phyloP scores from a whole-genome alignment of 495 filamentous ascomycete species.

The Platismatia glauca region DNA sequence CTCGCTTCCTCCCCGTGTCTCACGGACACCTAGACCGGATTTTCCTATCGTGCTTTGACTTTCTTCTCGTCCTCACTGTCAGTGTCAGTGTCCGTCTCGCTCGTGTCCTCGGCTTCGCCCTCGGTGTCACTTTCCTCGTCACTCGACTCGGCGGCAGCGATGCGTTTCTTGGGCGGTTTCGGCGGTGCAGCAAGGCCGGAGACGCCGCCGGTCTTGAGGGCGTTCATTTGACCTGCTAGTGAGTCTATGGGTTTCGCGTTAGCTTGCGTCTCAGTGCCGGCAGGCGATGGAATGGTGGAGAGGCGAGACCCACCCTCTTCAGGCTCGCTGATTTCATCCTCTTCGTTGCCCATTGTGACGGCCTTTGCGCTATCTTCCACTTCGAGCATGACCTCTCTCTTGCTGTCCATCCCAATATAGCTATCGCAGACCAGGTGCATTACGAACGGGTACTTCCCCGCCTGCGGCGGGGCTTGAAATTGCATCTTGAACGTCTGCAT shows the following conservation, averaged over 20 bases:
- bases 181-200: conserved; percentile 35
- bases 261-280: not conserved
- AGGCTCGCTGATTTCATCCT: conserved; percentile 94
- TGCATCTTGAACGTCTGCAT: conserved; percentile 95
- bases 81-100: conserved; percentile 73
- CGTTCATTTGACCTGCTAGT: conserved; percentile 88
- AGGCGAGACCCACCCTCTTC: conserved; percentile 70
- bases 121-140: conserved; percentile 80
- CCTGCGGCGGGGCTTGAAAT: conserved; percentile 90
- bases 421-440: conserved; percentile 89
- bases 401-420: conserved; percentile 86
- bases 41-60: not conserved
- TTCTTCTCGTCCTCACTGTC: conserved; percentile 54
- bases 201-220: conserved; percentile 61
- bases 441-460: conserved; percentile 82
- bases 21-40: not conserved
- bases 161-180: conserved; percentile 44
- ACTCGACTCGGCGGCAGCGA: conserved; percentile 33
- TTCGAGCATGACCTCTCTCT: conserved; percentile 74
- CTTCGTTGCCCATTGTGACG: conserved; percentile 59
- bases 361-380: conserved; percentile 90
- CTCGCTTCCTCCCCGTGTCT: not conserved
- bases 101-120: conserved; percentile 66
- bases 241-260: conserved; percentile 57
- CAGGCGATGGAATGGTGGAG: not conserved